These are phyloP conservation scores for Plantago ovata DNA, from an alignment of 257 asterid genomes.

Conservation along the genomic window DNA sequence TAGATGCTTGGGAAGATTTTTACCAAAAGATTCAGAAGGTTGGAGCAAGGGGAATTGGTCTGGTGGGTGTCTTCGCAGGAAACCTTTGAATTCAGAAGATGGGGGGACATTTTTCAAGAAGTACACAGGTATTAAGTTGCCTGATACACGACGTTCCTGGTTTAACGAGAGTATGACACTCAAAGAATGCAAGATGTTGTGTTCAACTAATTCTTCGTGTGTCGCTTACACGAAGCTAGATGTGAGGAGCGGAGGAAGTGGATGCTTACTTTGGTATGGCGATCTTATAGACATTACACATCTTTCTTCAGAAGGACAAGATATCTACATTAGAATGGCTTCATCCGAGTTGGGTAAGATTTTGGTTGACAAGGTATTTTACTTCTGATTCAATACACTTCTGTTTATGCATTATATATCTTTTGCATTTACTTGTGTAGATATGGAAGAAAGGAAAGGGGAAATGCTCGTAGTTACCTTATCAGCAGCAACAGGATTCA, in stretches of 20 bases:
- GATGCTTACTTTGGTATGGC: constrained; percentile 31
- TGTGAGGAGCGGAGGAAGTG: constrained; percentile 18
- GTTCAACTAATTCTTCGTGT: constrained; percentile 33
- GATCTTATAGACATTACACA: constrained; percentile 31
- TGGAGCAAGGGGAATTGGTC: constrained; percentile 28
- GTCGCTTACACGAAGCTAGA: constrained; percentile 31
- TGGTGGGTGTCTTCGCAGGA: constrained; percentile 26
- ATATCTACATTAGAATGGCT: constrained; percentile 29
- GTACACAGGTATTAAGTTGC: constrained; percentile 26
- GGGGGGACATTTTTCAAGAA: constrained; percentile 26
- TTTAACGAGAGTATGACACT: constrained; percentile 22
- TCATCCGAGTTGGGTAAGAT: constrained; percentile 25
- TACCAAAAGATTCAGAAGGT: constrained; percentile 20
- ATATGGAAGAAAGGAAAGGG: no score
- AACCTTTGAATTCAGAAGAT: constrained; percentile 18
- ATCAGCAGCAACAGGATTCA: no score
- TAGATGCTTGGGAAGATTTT: constrained; percentile 26
- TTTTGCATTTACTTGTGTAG: no score
- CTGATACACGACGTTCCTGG: constrained; percentile 26
- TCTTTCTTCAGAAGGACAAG: constrained; percentile 24
- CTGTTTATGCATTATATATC: no score
- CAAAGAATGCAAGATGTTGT: constrained; percentile 25
- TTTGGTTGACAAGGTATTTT: background rate
- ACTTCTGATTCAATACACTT: no score
- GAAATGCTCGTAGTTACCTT: no score